Conservation (phyloP, 257 asterid species). For the Solanum pinnatisectum region DNA sequence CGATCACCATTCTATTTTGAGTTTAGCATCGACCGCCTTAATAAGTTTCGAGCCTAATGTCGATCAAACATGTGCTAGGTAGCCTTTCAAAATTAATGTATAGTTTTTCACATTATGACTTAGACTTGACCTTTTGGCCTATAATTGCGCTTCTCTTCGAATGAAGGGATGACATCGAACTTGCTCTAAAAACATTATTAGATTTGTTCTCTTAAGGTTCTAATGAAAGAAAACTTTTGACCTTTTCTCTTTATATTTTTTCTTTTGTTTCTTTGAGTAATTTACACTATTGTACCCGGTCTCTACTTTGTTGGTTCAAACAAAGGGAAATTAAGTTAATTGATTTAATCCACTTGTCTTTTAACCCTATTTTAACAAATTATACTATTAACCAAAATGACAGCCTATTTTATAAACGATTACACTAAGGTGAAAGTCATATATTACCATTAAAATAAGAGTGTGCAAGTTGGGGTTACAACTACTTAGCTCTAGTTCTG, state of each 20-base stretch:
- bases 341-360: background rate
- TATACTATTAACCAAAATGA: background rate
- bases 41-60: background rate
- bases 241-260: background rate
- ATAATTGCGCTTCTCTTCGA: background rate
- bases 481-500: background rate
- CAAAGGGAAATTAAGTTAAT: too few relatives aligned
- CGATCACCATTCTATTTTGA: background rate
- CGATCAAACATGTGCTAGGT: background rate
- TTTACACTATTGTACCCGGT: too few relatives aligned
- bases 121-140: background rate
- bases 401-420: background rate
- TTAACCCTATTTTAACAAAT: background rate
- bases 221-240: background rate
- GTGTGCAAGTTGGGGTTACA: background rate
- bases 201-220: background rate
- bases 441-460: background rate
- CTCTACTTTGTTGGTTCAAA: background rate
- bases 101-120: background rate
- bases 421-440: background rate
- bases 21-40: background rate
- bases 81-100: background rate
- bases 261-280: background rate
- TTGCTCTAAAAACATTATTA: background rate
- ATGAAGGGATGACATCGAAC: background rate